Percentiles rank a stretch among this genome's conserved stretches.
These are phyloP conservation scores for Scedosporium boydii DNA, from an alignment of 2,329 filamentous ascomycete genomes.

Conservation along the genomic window DNA sequence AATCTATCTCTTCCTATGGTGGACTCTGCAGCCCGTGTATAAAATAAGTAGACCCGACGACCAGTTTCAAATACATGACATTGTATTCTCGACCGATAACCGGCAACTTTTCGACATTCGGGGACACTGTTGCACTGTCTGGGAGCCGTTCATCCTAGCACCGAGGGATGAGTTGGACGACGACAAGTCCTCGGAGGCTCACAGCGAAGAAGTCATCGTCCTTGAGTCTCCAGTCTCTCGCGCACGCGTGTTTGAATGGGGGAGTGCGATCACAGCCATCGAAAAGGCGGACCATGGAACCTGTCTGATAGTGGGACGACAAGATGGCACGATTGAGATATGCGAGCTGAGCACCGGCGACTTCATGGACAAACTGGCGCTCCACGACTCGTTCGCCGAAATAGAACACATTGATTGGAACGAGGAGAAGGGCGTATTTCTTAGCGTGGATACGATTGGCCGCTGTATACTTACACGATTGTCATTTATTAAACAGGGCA, in stretches of 20 bases:
- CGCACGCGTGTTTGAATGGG: constrained; percentile 10
- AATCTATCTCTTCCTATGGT: constrained; percentile 17
- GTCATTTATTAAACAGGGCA: not conserved
- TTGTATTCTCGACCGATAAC: constrained; percentile 13
- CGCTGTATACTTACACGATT: not conserved
- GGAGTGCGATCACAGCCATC: constrained; percentile 9
- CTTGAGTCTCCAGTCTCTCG: constrained; percentile 2
- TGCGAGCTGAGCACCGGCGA: not conserved
- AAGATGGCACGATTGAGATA: not conserved
- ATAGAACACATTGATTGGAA: not conserved
- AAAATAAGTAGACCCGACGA: constrained; percentile 4
- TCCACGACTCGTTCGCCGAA: not conserved
- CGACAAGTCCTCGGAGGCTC: not conserved
- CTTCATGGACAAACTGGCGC: not conserved
- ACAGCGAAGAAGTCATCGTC: not conserved
- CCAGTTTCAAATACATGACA: constrained; percentile 7
- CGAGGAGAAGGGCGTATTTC: not conserved
- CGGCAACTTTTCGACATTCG: constrained; percentile 13
- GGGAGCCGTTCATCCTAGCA: constrained; percentile 11
- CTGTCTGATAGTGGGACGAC: not conserved
- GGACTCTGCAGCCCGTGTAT: constrained; percentile 13
- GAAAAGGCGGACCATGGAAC: constrained; percentile 4
- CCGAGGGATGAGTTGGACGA: not conserved
- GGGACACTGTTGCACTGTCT: constrained; percentile 13
- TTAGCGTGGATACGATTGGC: not conserved